Base-by-base conservation (phyloP, 1,284 basidiomycete genomes). In the Puccinia polysora region DNA sequence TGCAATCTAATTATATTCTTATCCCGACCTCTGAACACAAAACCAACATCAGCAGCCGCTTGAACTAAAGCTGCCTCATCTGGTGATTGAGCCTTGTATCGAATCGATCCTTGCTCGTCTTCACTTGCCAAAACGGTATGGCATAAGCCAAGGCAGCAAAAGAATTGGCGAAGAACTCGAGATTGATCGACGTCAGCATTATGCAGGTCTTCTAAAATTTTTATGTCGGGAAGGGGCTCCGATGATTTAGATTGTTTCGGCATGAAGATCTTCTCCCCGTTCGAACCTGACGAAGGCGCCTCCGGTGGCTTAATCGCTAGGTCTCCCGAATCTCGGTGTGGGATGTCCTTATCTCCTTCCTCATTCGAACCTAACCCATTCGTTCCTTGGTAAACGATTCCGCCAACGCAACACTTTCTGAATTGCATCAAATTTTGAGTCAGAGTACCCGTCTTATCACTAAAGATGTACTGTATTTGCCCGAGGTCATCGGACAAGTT, bases 361-460 rank as follows among this genome's bases (percentile, higher is more conserved):
- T 45, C 65, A 8, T 71, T 45, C 8, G 30, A n/a, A 30, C 49
- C 60, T 32, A 62, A 30, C 53, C n/a, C n/a, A n/a, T 60, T n/a
- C 0, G 80, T 87, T n/a, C 91, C 91, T 36, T 81, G 82, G 80
- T 94, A 95, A 6, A 86, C 83, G 76, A 85, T 86, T 5, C 93
- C 93, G 1, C 86, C 90, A 59, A 99, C 86, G 1, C 91, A 91
- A 76, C 93, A 97, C 79, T 92, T 87, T 56, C 91, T 85, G 84
- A 98, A 99, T 52, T 95, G 85, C 96, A 98, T 98, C 23, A 86
- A 86, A 80, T 98, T 97, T 86, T 97, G 83, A 0, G 96, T 99
- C 70, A 97, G 82, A 0, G 96, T 98, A 23, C 95, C 94, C 0
- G 95, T 98, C 83, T 99, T 99, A 83, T 99, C 95, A 25, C 90